Evolutionary conservation across 306 rosid genomes (phyloP).

Genomic region (Cercis canadensis): DNA sequence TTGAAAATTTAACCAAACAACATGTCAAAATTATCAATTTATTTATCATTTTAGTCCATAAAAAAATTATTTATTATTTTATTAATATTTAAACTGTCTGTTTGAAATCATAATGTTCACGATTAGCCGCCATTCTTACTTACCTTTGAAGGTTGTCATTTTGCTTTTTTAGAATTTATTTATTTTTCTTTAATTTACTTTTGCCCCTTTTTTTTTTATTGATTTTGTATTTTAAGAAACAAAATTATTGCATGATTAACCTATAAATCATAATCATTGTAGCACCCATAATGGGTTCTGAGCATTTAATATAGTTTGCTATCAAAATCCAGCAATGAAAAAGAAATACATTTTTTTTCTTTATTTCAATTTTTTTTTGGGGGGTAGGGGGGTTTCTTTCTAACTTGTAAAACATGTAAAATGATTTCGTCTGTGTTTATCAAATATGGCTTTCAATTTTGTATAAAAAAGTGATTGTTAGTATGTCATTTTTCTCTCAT

Average conservation of each 20-base stretch:
- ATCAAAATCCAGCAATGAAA: not conserved
- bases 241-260: too few species aligned
- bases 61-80: not conserved
- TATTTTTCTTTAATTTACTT: too few species aligned
- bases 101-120: not conserved
- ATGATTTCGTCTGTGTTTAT: not conserved
- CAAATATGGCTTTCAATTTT: constrained; percentile 5
- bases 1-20: not conserved
- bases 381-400: not conserved
- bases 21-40: not conserved
- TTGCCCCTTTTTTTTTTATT: too few species aligned
- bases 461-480: not conserved
- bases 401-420: not conserved
- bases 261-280: too few species aligned
- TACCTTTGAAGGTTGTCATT: too few species aligned
- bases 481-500: not conserved
- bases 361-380: not conserved
- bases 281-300: not conserved
- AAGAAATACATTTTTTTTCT: not conserved
- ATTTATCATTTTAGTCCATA: not conserved
- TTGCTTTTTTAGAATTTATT: too few species aligned
- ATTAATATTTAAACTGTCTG: not conserved
- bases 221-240: too few species aligned
- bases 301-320: not conserved
- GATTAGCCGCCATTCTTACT: too few species aligned